These are phyloP conservation scores for Quercus alba DNA, from an alignment of 306 rosid species.

Conservation along the genomic window DNA sequence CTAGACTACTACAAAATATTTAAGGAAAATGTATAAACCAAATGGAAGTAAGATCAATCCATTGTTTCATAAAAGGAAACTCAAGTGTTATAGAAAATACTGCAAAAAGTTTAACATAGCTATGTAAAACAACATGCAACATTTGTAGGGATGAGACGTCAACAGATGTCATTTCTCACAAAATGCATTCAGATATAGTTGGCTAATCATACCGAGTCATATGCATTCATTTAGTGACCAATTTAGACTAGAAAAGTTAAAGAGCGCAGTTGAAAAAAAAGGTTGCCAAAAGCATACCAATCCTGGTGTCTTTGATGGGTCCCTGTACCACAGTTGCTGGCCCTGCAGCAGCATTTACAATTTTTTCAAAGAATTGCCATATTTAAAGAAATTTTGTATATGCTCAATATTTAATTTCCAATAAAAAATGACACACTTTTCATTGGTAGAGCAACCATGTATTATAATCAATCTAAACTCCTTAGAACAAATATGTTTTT, in stretches of 20 bases:
- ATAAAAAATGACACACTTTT: background rate
- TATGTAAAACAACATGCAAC: background rate
- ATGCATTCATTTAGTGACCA: background rate
- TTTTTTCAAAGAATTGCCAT: slow-evolving; percentile 14
- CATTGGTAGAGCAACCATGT: slow-evolving; percentile 8
- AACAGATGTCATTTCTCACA: slow-evolving; percentile 4
- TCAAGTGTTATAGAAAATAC: background rate
- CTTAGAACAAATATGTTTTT: background rate
- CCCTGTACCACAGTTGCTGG: slow-evolving; percentile 16
- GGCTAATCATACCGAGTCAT: slow-evolving; percentile 20
- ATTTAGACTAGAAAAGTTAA: background rate
- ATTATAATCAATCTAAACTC: background rate
- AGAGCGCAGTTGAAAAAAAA: slow-evolving; percentile 19
- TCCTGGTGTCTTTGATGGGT: slow-evolving; percentile 37
- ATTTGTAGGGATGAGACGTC: background rate
- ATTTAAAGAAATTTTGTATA: slow-evolving; percentile 15
- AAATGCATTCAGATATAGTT: slow-evolving; percentile 14
- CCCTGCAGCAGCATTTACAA: slow-evolving; percentile 40
- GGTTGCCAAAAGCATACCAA: slow-evolving; percentile 51
- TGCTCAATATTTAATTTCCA: slow-evolving; percentile 7
- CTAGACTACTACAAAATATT: background rate
- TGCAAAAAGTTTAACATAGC: background rate
- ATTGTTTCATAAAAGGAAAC: background rate
- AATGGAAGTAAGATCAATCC: background rate
- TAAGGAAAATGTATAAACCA: background rate